Evolutionary conservation across 768 basidiomycete genomes (phyloP).

Genomic region (Psilocybe subaeruginosa): DNA sequence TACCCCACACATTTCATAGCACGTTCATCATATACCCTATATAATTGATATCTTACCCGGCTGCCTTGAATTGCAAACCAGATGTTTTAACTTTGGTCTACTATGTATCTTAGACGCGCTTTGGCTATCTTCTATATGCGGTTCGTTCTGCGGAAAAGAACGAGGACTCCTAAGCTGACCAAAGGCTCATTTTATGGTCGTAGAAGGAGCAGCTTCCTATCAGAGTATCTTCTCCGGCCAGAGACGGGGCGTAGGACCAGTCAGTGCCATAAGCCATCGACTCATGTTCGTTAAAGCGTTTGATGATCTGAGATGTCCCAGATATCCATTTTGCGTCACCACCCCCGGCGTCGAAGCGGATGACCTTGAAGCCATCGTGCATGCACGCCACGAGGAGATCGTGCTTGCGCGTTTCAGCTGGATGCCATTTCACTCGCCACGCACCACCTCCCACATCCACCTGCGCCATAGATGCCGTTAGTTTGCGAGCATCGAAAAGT

Average conservation of each 20-base stretch:
- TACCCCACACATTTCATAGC: conserved; percentile 5
- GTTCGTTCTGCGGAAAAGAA: no score
- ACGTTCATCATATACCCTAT: background rate
- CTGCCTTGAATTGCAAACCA: background rate
- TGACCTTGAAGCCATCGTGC: conserved; percentile 95
- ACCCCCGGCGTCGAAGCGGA: conserved; percentile 44
- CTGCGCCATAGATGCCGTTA: conserved; percentile 53
- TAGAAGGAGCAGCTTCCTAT: conserved; percentile 96
- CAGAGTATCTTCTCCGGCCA: conserved; percentile 42
- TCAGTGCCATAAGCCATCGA: conserved; percentile 93
- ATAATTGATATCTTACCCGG: background rate
- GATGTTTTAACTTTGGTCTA: background rate
- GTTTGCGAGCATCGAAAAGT: conserved; percentile 82
- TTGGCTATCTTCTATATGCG: no score
- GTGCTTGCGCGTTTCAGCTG: conserved; percentile 58
- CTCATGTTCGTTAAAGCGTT: conserved; percentile 73
- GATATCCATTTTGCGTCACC: conserved; percentile 9
- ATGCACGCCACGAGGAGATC: conserved; percentile 95
- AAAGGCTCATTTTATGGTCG: conserved; percentile 82
- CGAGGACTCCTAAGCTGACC: conserved; percentile 33
- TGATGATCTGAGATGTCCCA: conserved; percentile 41
- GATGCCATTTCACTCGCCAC: conserved; percentile 98
- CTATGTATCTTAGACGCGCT: no score
- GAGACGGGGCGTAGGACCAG: conserved; percentile 63
- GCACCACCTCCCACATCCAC: conserved; percentile 87